phyloP scores from a whole-genome alignment of 1,139 yeast genomes.

The Saccharomyces hybrid region DNA sequence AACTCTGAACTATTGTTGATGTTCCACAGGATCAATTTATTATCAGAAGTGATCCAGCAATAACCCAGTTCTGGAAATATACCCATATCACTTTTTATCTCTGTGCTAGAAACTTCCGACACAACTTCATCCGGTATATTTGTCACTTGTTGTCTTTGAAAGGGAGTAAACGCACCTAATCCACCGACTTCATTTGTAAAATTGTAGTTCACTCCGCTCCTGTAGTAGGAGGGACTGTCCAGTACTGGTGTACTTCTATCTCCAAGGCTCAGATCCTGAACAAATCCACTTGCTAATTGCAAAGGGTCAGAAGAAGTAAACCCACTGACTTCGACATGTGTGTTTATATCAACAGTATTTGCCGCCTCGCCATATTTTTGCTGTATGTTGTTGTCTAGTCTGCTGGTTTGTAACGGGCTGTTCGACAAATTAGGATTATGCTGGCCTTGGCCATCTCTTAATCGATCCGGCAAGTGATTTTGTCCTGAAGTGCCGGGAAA shows the following conservation, averaged over 20 bases:
- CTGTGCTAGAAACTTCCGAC: conserved; percentile 60
- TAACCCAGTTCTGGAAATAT: conserved; percentile 72
- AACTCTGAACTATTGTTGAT: conserved; percentile 56
- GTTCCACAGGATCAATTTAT: conserved; percentile 77
- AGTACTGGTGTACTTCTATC: conserved; percentile 37
- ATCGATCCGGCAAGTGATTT: neutral
- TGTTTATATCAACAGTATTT: neutral
- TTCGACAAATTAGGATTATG: neutral
- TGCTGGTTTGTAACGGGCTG: neutral
- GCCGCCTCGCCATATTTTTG: neutral
- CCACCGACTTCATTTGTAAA: conserved; percentile 35
- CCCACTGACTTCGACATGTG: conserved; percentile 23
- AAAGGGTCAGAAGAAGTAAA: conserved; percentile 29
- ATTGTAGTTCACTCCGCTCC: conserved; percentile 38
- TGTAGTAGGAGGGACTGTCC: conserved; percentile 36
- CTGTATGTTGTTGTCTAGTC: neutral
- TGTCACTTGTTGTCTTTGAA: conserved; percentile 60
- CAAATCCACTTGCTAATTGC: conserved; percentile 36
- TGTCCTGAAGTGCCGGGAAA: conserved; percentile 3
- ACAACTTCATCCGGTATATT: conserved; percentile 78
- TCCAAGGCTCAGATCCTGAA: conserved; percentile 33
- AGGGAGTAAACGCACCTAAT: conserved; percentile 56
- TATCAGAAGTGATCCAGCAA: conserved; percentile 83
- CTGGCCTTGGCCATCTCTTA: neutral
- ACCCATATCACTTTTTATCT: conserved; percentile 71